These are phyloP conservation scores for Scleromitrula shiraiana DNA, from an alignment of 2,329 filamentous ascomycete species.

Conservation along the genomic window DNA sequence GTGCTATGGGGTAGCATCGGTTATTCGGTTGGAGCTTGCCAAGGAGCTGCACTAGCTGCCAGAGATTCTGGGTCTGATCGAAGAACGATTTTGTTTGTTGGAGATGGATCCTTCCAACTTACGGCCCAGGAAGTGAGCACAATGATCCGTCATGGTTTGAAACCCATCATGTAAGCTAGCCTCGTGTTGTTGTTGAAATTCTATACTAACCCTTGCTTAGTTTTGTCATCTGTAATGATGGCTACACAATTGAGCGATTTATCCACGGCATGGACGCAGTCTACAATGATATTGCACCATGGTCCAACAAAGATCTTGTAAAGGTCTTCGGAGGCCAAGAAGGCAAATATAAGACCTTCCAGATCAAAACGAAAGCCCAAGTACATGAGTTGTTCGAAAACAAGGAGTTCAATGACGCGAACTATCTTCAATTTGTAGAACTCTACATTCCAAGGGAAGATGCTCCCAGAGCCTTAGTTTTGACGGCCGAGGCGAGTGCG, in stretches of 20 bases:
- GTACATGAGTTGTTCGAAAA: conserved; percentile 58
- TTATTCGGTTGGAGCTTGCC: conserved; percentile 53
- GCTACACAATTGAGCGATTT: conserved; percentile 81
- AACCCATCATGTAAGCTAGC: conserved; percentile 61
- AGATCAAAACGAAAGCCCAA: conserved; percentile 61
- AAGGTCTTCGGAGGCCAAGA: conserved; percentile 57
- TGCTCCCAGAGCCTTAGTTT: conserved; percentile 60
- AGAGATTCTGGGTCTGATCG: conserved; percentile 52
- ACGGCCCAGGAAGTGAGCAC: conserved; percentile 79
- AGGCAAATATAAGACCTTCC: conserved; percentile 52
- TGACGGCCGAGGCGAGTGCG: conserved; percentile 64
- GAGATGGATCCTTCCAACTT: conserved; percentile 79
- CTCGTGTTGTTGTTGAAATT: background rate
- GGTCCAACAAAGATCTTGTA: conserved; percentile 65
- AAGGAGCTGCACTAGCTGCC: conserved; percentile 66
- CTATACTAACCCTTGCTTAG: conserved; percentile 28
- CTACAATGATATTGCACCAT: conserved; percentile 75
- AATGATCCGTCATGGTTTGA: conserved; percentile 67
- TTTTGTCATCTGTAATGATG: conserved; percentile 81
- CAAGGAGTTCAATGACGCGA: conserved; percentile 50
- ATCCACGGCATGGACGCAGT: conserved; percentile 74
- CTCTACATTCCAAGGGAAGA: conserved; percentile 74
- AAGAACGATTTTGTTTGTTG: conserved; percentile 77
- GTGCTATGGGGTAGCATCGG: conserved; percentile 65
- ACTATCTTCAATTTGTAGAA: conserved; percentile 64